Percentiles rank a stretch among this genome's conserved stretches.
These are phyloP conservation scores for Candida dubliniensis DNA, from an alignment of 1,139 yeast genomes.

Conservation along the genomic window DNA sequence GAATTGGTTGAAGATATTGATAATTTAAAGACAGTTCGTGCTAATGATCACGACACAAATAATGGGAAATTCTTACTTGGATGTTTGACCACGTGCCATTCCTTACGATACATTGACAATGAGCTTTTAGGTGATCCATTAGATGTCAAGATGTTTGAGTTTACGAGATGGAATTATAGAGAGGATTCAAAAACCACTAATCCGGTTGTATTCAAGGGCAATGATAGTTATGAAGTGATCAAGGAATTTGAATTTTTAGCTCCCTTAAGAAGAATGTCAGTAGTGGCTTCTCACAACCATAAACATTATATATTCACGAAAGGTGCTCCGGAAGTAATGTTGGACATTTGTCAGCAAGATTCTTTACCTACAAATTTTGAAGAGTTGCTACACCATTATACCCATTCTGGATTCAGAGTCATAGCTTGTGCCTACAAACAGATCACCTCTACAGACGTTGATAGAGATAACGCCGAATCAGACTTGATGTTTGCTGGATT, in stretches of 20 bases:
- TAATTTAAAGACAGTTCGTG: conserved; percentile 5
- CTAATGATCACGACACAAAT: conserved; percentile 24
- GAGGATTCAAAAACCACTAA: conserved; percentile 51
- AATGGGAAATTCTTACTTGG: conserved; percentile 40
- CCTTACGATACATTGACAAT: conserved; percentile 73
- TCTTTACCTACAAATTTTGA: conserved; percentile 76
- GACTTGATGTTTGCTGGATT: conserved; percentile 79
- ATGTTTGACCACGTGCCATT: conserved; percentile 84
- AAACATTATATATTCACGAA: conserved; percentile 63
- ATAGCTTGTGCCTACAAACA: conserved; percentile 86
- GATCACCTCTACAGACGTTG: conserved; percentile 15
- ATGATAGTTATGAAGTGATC: conserved; percentile 51
- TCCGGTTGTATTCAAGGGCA: conserved; percentile 29
- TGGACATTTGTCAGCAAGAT: conserved; percentile 67
- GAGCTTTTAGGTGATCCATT: conserved; percentile 91
- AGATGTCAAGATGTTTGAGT: conserved; percentile 90
- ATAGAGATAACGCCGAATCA: conserved; percentile 65
- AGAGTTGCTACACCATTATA: conserved; percentile 73
- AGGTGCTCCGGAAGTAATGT: conserved; percentile 98
- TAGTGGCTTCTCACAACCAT: conserved; percentile 50
- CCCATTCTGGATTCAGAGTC: conserved; percentile 91
- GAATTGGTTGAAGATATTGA: conserved; percentile 36
- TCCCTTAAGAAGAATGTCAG: conserved; percentile 87
- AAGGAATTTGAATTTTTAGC: conserved; percentile 86
- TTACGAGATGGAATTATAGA: conserved; percentile 71